Conservation (phyloP, 352 stramenopile genomes). For the Phytophthora litchii region DNA sequence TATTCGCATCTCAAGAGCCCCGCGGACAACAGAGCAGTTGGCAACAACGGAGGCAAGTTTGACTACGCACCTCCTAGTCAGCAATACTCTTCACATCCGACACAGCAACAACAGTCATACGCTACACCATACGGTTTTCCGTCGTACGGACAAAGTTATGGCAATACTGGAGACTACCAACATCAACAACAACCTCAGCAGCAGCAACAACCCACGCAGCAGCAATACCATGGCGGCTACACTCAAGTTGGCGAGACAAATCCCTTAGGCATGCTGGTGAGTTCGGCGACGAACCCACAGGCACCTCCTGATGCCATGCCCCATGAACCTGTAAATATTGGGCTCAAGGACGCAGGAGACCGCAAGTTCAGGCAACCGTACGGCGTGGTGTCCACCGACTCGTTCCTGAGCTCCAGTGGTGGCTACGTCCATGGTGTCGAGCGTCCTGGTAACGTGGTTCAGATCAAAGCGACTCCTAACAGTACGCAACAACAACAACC, state of each 20-base stretch:
- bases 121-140: slow-evolving; percentile 37
- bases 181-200: slow-evolving; percentile 33
- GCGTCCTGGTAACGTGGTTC: slow-evolving; percentile 46
- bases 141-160: slow-evolving; percentile 46
- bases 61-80: slow-evolving; percentile 29
- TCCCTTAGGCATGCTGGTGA: slow-evolving; percentile 61
- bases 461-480: slow-evolving; percentile 43
- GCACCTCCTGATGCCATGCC: slow-evolving; percentile 43
- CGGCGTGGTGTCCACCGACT: slow-evolving; percentile 33
- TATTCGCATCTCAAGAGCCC: slow-evolving; percentile 38
- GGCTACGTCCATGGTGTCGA: slow-evolving; percentile 39
- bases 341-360: slow-evolving; percentile 42
- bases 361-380: slow-evolving; percentile 47
- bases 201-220: slow-evolving; percentile 32
- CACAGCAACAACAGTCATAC: slow-evolving; percentile 42
- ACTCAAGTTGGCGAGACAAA: slow-evolving; percentile 37
- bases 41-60: slow-evolving; percentile 33
- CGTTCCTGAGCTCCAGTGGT: slow-evolving; percentile 38
- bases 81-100: slow-evolving; percentile 33
- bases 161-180: slow-evolving; percentile 34
- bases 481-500: slow-evolving; percentile 47
- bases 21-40: slow-evolving; percentile 20
- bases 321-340: slow-evolving; percentile 44
- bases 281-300: slow-evolving; percentile 52
- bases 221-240: slow-evolving; percentile 41